These are phyloP conservation scores for Penicillium goetzii DNA, from an alignment of 495 filamentous ascomycete genomes.

Conservation along the genomic window DNA sequence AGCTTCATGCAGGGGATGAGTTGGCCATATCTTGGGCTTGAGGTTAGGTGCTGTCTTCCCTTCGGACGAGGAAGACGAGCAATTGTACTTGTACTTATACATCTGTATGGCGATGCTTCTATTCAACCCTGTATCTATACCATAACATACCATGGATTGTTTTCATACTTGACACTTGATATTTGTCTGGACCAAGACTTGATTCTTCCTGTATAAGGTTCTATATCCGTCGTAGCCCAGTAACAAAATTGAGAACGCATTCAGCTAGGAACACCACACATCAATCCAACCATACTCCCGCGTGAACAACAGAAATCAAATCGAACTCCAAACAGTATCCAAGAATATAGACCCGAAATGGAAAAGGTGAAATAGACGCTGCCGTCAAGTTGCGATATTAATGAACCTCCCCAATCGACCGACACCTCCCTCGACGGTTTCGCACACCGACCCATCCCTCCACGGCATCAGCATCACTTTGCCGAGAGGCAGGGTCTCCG, in stretches of 20 bases:
- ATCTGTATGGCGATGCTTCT: constrained; percentile 30
- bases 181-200: constrained; percentile 1
- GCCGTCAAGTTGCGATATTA: constrained; percentile 10
- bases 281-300: neutral
- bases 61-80: neutral
- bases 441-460: constrained; percentile 31
- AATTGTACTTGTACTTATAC: constrained; percentile 35
- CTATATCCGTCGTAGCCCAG: neutral
- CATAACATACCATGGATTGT: constrained; percentile 25
- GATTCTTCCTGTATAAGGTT: neutral
- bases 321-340: neutral
- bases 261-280: neutral
- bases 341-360: neutral
- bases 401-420: constrained; percentile 30
- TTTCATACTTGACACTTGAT: constrained; percentile 13
- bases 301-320: neutral
- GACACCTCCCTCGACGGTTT: constrained; percentile 25
- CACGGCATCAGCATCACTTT: constrained; percentile 30
- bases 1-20: constrained; percentile 13
- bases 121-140: constrained; percentile 37
- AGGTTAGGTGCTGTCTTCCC: neutral
- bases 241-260: neutral
- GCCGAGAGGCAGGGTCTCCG: neutral
- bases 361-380: neutral
- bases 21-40: neutral